These are phyloP conservation scores for Geotrichum citri-aurantii DNA, from an alignment of 1,139 yeast genomes.

Conservation along the genomic window DNA sequence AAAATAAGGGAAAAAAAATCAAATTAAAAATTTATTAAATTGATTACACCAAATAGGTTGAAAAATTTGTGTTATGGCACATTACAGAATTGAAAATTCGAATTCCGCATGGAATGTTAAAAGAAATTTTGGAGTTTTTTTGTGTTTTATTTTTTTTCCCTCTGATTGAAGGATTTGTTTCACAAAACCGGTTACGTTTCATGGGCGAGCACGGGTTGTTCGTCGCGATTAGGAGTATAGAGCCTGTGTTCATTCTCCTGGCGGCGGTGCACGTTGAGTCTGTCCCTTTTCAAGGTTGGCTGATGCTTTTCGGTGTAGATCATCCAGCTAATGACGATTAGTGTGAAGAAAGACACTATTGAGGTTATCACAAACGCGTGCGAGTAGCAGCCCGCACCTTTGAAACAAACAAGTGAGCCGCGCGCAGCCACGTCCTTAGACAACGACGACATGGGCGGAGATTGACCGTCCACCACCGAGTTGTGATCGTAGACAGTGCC, in stretches of 20 bases:
- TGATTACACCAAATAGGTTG: too few species aligned
- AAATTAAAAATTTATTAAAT: too few species aligned
- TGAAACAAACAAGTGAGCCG: conserved; percentile 25
- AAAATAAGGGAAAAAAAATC: background rate
- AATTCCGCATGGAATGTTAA: too few species aligned
- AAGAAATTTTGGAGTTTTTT: too few species aligned
- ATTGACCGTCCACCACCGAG: conserved; percentile 18
- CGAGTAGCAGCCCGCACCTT: conserved; percentile 29
- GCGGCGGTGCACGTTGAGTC: background rate
- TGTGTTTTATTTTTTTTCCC: too few species aligned
- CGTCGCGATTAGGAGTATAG: background rate
- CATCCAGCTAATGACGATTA: conserved; percentile 29
- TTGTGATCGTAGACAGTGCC: conserved; percentile 35
- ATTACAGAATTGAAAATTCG: too few species aligned
- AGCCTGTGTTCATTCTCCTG: background rate
- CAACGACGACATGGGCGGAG: background rate
- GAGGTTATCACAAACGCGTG: conserved; percentile 28
- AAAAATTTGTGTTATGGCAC: too few species aligned
- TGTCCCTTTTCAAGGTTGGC: conserved; percentile 13
- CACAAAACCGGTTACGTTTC: background rate
- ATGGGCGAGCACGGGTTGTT: background rate
- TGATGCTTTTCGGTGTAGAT: conserved; percentile 23
- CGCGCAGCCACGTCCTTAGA: background rate
- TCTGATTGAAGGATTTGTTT: too few species aligned
- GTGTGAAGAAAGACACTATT: conserved; percentile 39